These are phyloP conservation scores for Agarophyton chilense DNA, from an alignment of 23 red algal genomes.

Conservation along the genomic window DNA sequence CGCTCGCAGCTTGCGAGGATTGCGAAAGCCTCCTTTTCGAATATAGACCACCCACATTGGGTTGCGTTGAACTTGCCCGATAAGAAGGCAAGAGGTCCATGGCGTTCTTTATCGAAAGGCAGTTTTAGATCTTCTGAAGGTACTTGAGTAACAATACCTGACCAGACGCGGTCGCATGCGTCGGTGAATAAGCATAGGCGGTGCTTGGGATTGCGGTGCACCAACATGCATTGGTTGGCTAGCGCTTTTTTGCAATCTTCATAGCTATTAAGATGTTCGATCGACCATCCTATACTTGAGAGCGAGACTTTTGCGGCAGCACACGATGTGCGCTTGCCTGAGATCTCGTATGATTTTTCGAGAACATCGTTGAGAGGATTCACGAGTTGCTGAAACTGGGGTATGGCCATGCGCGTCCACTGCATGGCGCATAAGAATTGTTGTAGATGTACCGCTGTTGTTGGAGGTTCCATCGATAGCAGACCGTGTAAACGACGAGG, in stretches of 20 bases:
- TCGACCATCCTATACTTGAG: neutral
- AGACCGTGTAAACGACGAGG: neutral
- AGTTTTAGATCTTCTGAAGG: neutral
- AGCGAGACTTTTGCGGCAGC: neutral
- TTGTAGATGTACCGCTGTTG: neutral
- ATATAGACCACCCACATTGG: neutral
- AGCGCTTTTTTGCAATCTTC: neutral
- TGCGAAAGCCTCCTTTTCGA: neutral
- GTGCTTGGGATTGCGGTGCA: neutral
- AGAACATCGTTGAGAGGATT: neutral
- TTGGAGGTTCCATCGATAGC: neutral
- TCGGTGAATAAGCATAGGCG: neutral
- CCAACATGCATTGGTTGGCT: neutral
- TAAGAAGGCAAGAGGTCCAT: neutral
- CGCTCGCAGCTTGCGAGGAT: neutral
- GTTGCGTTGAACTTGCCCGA: neutral
- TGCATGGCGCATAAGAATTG: slow-evolving; percentile 13
- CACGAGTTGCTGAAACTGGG: neutral
- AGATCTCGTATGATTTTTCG: neutral
- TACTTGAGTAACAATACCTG: neutral
- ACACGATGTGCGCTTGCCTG: neutral
- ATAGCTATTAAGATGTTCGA: neutral
- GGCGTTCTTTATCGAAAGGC: neutral
- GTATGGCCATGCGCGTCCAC: neutral
- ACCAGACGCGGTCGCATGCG: neutral